A percentile compares a stretch with the other conserved stretches of the same genome.
phyloP scores from a whole-genome alignment of 1,284 basidiomycete species.

The Sanghuangporus sanghuang region DNA sequence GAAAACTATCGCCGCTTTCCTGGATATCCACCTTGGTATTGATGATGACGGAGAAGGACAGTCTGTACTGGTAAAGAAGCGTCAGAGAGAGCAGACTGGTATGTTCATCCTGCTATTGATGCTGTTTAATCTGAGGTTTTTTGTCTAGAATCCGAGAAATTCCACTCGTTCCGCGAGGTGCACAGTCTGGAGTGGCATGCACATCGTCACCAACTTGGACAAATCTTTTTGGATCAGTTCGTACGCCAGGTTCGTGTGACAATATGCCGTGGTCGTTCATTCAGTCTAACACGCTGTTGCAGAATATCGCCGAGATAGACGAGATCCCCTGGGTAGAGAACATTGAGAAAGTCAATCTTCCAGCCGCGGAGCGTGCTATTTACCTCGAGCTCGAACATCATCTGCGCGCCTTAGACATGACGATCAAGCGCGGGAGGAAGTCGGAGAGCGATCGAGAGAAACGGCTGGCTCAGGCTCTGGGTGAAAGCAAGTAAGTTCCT shows the following conservation, averaged over 20 bases:
- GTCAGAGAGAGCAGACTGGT: constrained; percentile 82
- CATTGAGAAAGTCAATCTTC: constrained; percentile 66
- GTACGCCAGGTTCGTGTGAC: constrained; percentile 68
- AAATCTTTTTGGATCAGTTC: constrained; percentile 78
- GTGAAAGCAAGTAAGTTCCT: constrained; percentile 73
- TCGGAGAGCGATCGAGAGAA: constrained; percentile 89
- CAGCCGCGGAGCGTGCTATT: constrained; percentile 91
- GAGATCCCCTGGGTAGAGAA: constrained; percentile 82
- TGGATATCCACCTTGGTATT: constrained; percentile 83
- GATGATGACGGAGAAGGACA: constrained; percentile 85
- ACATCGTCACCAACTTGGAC: constrained; percentile 79
- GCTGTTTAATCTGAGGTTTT: constrained; percentile 12
- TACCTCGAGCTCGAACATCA: constrained; percentile 96
- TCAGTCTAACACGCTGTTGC: constrained; percentile 13
- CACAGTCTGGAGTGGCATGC: constrained; percentile 91
- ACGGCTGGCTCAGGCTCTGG: constrained; percentile 80
- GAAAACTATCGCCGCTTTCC: constrained; percentile 85
- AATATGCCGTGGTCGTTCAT: neutral
- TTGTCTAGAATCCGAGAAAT: constrained; percentile 74
- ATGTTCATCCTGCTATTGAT: constrained; percentile 16
- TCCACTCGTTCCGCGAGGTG: constrained; percentile 95
- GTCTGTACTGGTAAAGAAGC: constrained; percentile 70
- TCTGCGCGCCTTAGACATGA: constrained; percentile 84
- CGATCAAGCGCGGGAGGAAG: constrained; percentile 79
- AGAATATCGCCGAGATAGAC: constrained; percentile 96